Conservation (phyloP, 2,329 filamentous ascomycete genomes). For the Myriosclerotinia duriaeana region DNA sequence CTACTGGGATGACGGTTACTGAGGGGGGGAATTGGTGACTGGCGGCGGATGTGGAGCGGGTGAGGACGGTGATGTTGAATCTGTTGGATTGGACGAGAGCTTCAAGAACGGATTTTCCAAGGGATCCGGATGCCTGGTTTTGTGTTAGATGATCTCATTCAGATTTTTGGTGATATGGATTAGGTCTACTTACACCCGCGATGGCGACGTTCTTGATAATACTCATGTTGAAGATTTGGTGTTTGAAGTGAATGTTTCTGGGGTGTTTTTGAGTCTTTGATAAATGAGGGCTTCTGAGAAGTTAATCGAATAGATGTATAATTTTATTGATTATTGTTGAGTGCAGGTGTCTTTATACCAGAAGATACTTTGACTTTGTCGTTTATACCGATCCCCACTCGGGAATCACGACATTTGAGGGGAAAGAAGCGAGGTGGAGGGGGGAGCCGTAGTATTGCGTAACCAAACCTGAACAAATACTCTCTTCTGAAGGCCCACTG, state of each 20-base stretch:
- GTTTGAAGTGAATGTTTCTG: not conserved
- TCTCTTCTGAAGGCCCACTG: too few relatives aligned
- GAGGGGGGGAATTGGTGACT: constrained; percentile 32
- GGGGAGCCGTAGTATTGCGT: not conserved
- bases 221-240: constrained; percentile 27
- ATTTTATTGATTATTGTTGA: not conserved
- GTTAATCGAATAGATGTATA: not conserved
- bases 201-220: constrained; percentile 36
- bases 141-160: constrained; percentile 16
- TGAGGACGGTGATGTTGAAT: constrained; percentile 52
- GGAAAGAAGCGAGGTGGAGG: not conserved
- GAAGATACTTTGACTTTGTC: not conserved
- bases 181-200: constrained; percentile 31
- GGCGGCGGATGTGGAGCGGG: constrained; percentile 41
- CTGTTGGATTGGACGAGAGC: constrained; percentile 33
- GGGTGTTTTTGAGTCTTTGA: not conserved
- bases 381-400: not conserved
- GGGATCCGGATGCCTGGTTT: constrained; percentile 31
- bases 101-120: constrained; percentile 35
- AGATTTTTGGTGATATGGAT: not conserved
- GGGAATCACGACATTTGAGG: not conserved
- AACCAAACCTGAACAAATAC: too few relatives aligned
- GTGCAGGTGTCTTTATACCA: too few relatives aligned
- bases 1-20: constrained; percentile 47
- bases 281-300: not conserved